Evolutionary conservation across 768 basidiomycete species (phyloP).

Genomic region (Amanita jacksonii): DNA sequence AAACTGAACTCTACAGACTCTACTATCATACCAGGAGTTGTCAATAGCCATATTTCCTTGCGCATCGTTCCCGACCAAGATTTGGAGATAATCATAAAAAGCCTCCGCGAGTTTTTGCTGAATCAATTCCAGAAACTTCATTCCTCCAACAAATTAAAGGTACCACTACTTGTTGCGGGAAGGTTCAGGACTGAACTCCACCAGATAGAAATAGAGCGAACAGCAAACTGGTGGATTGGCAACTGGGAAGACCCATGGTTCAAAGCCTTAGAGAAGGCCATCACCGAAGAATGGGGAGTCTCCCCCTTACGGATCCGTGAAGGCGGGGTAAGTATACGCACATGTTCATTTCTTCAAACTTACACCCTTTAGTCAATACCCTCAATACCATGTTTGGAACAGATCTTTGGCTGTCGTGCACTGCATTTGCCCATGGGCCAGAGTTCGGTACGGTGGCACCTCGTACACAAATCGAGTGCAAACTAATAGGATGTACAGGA

Average conservation of each 20-base stretch:
- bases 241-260: constrained; percentile 82
- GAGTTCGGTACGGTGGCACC: constrained; percentile 50
- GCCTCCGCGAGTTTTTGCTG: constrained; percentile 50
- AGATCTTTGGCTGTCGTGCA: constrained; percentile 80
- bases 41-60: constrained; percentile 79
- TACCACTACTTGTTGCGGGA: constrained; percentile 25
- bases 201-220: constrained; percentile 72
- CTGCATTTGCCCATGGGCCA: constrained; percentile 94
- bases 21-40: constrained; percentile 82
- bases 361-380: constrained; percentile 66
- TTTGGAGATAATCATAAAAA: constrained; percentile 53
- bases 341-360: not conserved
- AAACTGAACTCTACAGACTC: constrained; percentile 37
- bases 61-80: constrained; percentile 94
- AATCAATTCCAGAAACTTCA: constrained; percentile 46
- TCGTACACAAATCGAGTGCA: not conserved
- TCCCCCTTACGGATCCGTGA: constrained; percentile 85
- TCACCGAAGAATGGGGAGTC: constrained; percentile 81
- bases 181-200: not conserved
- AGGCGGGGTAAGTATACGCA: constrained; percentile 64
- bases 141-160: constrained; percentile 68
- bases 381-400: constrained; percentile 88
- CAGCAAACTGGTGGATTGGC: constrained; percentile 95
- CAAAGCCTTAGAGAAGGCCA: constrained; percentile 71
- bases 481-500: constrained; percentile 39